Base-by-base conservation (phyloP, 345 rosid genomes). In the Alliaria petiolata region DNA sequence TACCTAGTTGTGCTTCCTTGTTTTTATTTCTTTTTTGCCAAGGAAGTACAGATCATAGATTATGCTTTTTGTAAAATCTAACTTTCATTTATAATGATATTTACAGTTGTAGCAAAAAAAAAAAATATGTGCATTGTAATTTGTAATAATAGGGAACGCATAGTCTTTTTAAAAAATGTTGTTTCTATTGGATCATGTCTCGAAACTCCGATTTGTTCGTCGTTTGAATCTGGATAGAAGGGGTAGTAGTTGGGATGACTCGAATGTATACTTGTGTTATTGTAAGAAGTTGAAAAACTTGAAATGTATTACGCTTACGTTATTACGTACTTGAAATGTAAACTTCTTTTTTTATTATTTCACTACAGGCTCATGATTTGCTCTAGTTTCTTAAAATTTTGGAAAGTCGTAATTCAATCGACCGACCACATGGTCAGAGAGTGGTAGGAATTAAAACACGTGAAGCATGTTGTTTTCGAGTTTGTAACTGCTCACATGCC, bases 141-240 rank as follows among this genome's bases (percentile, higher is more conserved):
- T 4, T 69, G 65, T 74, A 65, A 74, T 57, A 56, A 51, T 57
- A 47, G 58, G 66, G 54, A 58, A 65, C 71, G 36, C 70, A 42
- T n/a, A 34, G 22, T 63, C 5, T 62, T 64, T 64, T 34, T 12
- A 2, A 3, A 35, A 45, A 59, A 39, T 39, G 71, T 64, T 72
- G 70, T 46, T 73, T 63, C 69, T 53, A 6, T 71, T 71, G 31
- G 20, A 64, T 39, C n/a, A 56, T 57, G 14, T 8, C 51, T 64
- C 39, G n/a, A 33, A 46, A 30, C 30, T 45, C 30, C 7, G 38
- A 22, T 31, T 31, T 6, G 28, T 62, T 30, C 9, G 5, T 51
- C 6, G 14, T 60, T 14, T 39, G 65, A 4, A 25, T 42, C 25
- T 40, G 36, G 56, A 26, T 28, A 52, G 35, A 52, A 16, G 17